A percentile compares a stretch with the other conserved stretches of the same genome.
phyloP scores from a whole-genome alignment of 306 rosid species.

The Gastrolobium bilobum region DNA sequence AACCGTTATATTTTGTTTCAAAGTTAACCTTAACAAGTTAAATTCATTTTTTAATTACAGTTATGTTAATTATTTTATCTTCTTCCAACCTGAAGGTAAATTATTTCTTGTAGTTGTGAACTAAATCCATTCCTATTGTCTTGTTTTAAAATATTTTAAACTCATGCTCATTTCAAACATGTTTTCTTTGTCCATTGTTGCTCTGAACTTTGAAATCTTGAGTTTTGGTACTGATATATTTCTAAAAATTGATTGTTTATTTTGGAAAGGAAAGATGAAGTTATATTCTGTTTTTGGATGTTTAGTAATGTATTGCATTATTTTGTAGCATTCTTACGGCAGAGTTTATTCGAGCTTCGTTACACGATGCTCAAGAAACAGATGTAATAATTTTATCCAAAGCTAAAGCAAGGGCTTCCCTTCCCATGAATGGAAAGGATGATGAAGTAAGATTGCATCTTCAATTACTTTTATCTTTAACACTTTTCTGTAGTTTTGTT shows the following conservation, averaged over 20 bases:
- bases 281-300: background rate
- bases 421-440: conserved; percentile 76
- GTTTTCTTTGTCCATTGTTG: conserved; percentile 28
- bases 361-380: conserved; percentile 79
- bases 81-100: conserved; percentile 12
- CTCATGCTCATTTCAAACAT: conserved; percentile 14
- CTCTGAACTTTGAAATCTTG: conserved; percentile 15
- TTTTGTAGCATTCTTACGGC: conserved; percentile 97
- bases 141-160: conserved; percentile 32
- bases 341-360: conserved; percentile 86
- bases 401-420: conserved; percentile 82
- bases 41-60: conserved; percentile 5
- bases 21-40: background rate
- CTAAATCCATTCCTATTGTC: conserved; percentile 16
- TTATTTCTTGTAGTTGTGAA: background rate
- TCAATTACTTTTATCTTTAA: conserved; percentile 12
- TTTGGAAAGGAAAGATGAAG: conserved; percentile 32
- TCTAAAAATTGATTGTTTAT: background rate
- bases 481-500: background rate
- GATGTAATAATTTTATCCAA: conserved; percentile 76
- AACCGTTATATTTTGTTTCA: background rate
- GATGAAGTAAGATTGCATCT: conserved; percentile 70
- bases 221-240: conserved; percentile 27
- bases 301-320: conserved; percentile 61
- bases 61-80: conserved; percentile 14